These are phyloP conservation scores for Orbilia blumenaviensis DNA, from an alignment of 2,329 filamentous ascomycete species.

Conservation along the genomic window DNA sequence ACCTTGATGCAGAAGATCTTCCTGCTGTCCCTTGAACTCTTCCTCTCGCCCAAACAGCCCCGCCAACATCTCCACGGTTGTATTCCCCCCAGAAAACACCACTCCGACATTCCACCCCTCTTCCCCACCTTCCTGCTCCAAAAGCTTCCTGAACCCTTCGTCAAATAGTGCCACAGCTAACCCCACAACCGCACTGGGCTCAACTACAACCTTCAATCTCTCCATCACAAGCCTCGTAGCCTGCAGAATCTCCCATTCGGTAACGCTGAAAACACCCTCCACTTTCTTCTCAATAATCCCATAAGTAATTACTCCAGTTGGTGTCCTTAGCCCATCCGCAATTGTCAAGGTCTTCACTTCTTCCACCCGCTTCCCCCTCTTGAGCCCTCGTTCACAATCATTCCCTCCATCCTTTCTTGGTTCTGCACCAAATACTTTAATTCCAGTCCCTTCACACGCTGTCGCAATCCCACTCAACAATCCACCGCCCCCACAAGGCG, in stretches of 20 bases:
- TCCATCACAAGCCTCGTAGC: conserved; percentile 83
- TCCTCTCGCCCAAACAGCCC: conserved; percentile 54
- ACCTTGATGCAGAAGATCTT: neutral
- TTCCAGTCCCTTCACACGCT: conserved; percentile 75
- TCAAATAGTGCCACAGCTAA: conserved; percentile 84
- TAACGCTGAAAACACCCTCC: conserved; percentile 75
- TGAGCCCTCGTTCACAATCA: conserved; percentile 78
- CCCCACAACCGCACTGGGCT: conserved; percentile 86
- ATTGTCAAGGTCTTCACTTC: conserved; percentile 80
- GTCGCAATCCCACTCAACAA: conserved; percentile 85
- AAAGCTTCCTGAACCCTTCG: conserved; percentile 78
- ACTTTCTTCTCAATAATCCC: conserved; percentile 68
- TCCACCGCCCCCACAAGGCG: conserved; percentile 87
- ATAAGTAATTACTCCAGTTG: conserved; percentile 64
- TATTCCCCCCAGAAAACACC: conserved; percentile 58
- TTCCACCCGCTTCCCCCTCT: conserved; percentile 68
- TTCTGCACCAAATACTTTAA: conserved; percentile 85
- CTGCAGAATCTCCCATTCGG: conserved; percentile 80
- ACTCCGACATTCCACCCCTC: conserved; percentile 73
- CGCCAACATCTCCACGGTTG: conserved; percentile 56
- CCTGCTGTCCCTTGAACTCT: conserved; percentile 42
- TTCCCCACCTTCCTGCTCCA: conserved; percentile 69
- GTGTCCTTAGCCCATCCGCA: conserved; percentile 87
- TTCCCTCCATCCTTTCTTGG: conserved; percentile 84
- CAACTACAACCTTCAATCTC: conserved; percentile 87